Percentiles rank a stretch among this genome's conserved stretches.
Conservation (phyloP, 352 stramenopile genomes). For the Saprolegnia parasitica region DNA sequence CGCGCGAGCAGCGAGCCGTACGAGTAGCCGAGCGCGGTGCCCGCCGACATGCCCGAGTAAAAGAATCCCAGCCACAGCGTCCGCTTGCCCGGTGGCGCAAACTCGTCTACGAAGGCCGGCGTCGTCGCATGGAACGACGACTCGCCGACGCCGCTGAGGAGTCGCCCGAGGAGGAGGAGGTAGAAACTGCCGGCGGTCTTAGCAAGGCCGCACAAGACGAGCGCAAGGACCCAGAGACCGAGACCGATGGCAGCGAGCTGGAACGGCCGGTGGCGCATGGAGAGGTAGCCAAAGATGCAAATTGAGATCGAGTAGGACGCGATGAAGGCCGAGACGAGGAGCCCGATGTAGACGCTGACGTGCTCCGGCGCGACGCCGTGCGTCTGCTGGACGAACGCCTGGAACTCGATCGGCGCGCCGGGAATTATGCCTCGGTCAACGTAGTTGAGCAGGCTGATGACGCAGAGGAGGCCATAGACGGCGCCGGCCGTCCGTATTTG, state of each 20-base stretch:
- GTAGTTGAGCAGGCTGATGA: slow-evolving; percentile 58
- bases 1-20: slow-evolving; percentile 31
- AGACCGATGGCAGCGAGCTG: slow-evolving; percentile 45
- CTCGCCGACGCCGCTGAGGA: slow-evolving; percentile 55
- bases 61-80: slow-evolving; percentile 66
- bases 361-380: slow-evolving; percentile 8
- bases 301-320: slow-evolving; percentile 52
- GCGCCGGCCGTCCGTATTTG: background rate
- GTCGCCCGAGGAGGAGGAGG: slow-evolving; percentile 45
- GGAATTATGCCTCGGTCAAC: slow-evolving; percentile 67
- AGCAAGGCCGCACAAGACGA: slow-evolving; percentile 43
- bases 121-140: slow-evolving; percentile 55
- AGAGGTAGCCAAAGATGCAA: slow-evolving; percentile 49
- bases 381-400: slow-evolving; percentile 41
- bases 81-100: slow-evolving; percentile 32
- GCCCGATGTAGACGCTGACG: slow-evolving; percentile 32
- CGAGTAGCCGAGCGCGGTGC: slow-evolving; percentile 51
- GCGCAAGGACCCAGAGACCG: slow-evolving; percentile 45
- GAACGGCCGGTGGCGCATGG: slow-evolving; percentile 52
- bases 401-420: slow-evolving; percentile 53
- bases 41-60: slow-evolving; percentile 54
- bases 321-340: slow-evolving; percentile 64
- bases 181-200: slow-evolving; percentile 39
- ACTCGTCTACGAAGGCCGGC: slow-evolving; percentile 67
- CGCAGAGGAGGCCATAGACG: slow-evolving; percentile 11